Conservation (phyloP, 139 green algal genomes). For the Auxenochlorella protothecoides region DNA sequence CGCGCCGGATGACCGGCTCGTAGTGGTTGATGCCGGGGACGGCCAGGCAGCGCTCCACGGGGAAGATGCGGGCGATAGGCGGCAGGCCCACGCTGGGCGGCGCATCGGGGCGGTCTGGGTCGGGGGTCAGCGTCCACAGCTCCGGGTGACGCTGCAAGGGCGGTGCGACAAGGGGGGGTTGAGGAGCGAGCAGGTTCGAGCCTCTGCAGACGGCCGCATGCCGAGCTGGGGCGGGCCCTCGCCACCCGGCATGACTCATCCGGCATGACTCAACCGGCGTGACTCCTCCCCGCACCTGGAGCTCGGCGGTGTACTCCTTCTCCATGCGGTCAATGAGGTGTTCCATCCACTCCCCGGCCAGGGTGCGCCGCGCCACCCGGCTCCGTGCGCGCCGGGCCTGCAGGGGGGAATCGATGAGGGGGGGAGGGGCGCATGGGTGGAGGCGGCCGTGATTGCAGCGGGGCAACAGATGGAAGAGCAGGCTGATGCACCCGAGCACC, state of each 20-base stretch:
- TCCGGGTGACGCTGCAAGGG: constrained; percentile 21
- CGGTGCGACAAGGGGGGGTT: not conserved
- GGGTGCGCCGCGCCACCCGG: constrained; percentile 3
- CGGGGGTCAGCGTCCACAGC: constrained; percentile 17
- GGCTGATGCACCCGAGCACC: too few species aligned
- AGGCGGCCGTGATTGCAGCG: constrained; percentile 26
- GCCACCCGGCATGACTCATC: too few species aligned
- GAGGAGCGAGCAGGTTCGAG: not conserved
- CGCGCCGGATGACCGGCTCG: constrained; percentile 26
- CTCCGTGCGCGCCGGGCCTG: constrained; percentile 18
- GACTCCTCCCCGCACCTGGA: constrained; percentile 9
- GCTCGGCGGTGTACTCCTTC: constrained; percentile 30
- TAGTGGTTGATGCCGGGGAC: constrained; percentile 20
- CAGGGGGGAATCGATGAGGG: constrained; percentile 3
- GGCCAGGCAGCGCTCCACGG: constrained; percentile 31
- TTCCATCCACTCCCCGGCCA: constrained; percentile 28
- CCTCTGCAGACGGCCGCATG: not conserved
- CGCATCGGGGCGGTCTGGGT: not conserved
- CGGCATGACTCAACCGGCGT: too few species aligned
- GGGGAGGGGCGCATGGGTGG: constrained; percentile 32
- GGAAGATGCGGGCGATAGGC: constrained; percentile 28
- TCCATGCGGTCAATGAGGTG: constrained; percentile 37
- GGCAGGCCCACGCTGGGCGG: constrained; percentile 13
- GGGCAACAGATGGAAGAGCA: not conserved
- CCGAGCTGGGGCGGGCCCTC: too few species aligned